Evolutionary conservation across 768 basidiomycete species (phyloP).

Genomic region (Psilocybe sp.): DNA sequence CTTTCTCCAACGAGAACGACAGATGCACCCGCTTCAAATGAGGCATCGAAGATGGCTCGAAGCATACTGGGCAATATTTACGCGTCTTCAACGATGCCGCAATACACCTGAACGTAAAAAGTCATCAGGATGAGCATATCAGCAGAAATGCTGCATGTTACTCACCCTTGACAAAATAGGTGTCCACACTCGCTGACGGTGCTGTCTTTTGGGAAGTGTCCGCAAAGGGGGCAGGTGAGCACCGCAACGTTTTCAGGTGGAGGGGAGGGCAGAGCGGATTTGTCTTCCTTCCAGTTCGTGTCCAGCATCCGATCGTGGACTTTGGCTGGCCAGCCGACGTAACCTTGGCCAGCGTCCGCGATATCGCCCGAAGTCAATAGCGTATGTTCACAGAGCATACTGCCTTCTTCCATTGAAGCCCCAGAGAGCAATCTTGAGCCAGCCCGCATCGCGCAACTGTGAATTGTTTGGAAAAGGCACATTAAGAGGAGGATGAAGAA

Average conservation of each 20-base stretch:
- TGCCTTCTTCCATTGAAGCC: conserved; percentile 47
- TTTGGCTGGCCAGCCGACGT: conserved; percentile 44
- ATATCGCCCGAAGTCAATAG: conserved; percentile 45
- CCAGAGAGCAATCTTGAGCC: conserved; percentile 47
- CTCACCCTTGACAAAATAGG: conserved; percentile 24
- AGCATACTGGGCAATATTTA: conserved; percentile 23
- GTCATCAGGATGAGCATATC: background rate
- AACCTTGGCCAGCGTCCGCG: conserved; percentile 35
- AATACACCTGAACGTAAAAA: conserved; percentile 16
- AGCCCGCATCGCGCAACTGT: conserved; percentile 39
- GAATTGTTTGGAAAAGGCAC: background rate
- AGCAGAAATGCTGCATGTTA: background rate
- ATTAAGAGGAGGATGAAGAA: background rate
- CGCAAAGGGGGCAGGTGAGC: conserved; percentile 30
- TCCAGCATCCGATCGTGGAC: conserved; percentile 14
- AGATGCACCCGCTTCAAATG: conserved; percentile 19
- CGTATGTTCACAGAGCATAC: conserved; percentile 48
- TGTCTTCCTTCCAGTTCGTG: background rate
- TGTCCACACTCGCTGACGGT: conserved; percentile 30
- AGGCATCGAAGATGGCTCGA: conserved; percentile 11
- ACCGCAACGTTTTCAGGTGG: conserved; percentile 10
- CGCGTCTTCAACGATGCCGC: conserved; percentile 9
- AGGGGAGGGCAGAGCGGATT: background rate
- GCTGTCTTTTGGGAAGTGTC: conserved; percentile 26
- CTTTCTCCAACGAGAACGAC: conserved; percentile 12